Evolutionary conservation across 2,329 filamentous ascomycete species (phyloP).

Genomic region (Ophiostoma quercus): DNA sequence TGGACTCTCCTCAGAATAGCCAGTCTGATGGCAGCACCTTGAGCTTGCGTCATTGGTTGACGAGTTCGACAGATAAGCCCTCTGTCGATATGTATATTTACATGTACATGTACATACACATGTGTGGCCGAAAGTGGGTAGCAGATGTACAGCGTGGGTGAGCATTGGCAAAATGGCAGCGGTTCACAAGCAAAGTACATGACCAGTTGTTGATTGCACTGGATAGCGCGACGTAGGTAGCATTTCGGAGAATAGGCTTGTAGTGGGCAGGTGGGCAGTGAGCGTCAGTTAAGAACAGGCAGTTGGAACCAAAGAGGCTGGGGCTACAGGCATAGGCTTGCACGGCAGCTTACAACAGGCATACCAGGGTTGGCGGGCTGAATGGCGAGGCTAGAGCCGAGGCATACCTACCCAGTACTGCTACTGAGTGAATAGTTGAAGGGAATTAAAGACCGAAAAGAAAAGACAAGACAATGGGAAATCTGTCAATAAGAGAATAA

Average conservation of each 20-base stretch:
- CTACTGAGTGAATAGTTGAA: too few relatives aligned
- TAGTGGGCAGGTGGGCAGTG: background rate
- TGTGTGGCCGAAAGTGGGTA: background rate
- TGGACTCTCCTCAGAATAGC: background rate
- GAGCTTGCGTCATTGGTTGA: constrained; percentile 24
- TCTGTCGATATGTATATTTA: background rate
- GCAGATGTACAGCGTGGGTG: background rate
- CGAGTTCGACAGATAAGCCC: constrained; percentile 17
- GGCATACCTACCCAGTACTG: background rate
- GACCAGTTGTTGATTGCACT: background rate
- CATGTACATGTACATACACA: background rate
- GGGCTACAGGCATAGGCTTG: background rate
- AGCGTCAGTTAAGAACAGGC: too few relatives aligned
- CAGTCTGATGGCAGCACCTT: background rate
- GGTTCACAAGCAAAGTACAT: background rate
- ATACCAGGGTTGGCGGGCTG: background rate
- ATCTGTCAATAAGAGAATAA: background rate
- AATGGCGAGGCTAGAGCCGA: background rate
- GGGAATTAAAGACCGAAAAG: background rate
- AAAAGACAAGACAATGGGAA: background rate
- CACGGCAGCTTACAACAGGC: background rate
- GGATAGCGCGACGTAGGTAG: background rate
- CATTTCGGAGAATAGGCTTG: constrained; percentile 10
- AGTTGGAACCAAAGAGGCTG: constrained; percentile 1
- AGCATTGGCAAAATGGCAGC: background rate